Evolutionary conservation across 164 flowering plant species (phyloP).

Genomic region (Stephania yunnanensis): DNA sequence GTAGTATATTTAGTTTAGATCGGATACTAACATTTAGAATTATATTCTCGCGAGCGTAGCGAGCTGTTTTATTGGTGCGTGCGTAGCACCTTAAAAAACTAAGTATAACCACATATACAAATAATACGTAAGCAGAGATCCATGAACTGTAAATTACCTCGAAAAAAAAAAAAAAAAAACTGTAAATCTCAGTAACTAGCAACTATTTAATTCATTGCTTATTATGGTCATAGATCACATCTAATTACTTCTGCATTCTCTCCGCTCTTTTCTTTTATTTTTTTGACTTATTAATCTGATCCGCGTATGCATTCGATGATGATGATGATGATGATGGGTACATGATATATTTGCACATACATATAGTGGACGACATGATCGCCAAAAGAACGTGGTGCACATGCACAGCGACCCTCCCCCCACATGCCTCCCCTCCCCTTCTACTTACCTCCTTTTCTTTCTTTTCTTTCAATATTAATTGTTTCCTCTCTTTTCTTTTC

Average conservation of each 20-base stretch:
- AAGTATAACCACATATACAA: no score
- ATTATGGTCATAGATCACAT: neutral
- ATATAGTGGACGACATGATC: constrained; percentile 2
- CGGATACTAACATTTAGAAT: no score
- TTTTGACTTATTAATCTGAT: no score
- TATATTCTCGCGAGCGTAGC: no score
- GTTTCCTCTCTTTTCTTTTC: neutral
- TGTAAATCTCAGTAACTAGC: neutral
- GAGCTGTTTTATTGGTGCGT: no score
- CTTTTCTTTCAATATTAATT: no score
- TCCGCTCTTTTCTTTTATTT: no score
- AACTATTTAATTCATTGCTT: neutral
- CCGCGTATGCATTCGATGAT: no score
- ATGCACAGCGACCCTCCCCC: neutral
- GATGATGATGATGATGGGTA: neutral
- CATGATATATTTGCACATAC: neutral
- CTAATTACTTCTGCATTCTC: neutral
- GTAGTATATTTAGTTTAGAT: no score
- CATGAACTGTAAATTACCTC: no score
- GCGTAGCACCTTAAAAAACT: no score
- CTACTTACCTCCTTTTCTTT: neutral
- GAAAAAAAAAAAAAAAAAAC: neutral
- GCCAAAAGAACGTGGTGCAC: constrained; percentile 2
- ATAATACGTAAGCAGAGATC: neutral
- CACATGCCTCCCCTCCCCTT: neutral